Percentiles rank a stretch among this genome's conserved stretches.
These are phyloP conservation scores for Sclerotinia glacialis DNA, from an alignment of 2,329 filamentous ascomycete genomes.

Conservation along the genomic window DNA sequence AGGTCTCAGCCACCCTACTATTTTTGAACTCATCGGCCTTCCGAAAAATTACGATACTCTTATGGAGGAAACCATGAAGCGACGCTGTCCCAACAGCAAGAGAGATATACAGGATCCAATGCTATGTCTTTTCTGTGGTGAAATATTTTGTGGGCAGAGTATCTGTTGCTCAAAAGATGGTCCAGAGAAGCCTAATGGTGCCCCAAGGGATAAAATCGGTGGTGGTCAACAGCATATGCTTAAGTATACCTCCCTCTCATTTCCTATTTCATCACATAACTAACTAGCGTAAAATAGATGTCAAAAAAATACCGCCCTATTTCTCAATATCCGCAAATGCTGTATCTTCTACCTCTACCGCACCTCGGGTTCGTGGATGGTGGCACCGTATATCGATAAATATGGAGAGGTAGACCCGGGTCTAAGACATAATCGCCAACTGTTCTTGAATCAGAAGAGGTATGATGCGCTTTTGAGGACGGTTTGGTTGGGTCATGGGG, in stretches of 20 bases:
- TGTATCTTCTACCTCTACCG: slow-evolving; percentile 84
- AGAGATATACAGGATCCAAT: slow-evolving; percentile 89
- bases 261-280: slow-evolving; percentile 14
- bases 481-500: slow-evolving; percentile 80
- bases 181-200: slow-evolving; percentile 38
- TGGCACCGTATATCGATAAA: slow-evolving; percentile 90
- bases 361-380: slow-evolving; percentile 75
- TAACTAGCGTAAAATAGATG: slow-evolving; percentile 56
- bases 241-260: slow-evolving; percentile 42
- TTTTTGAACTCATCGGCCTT: slow-evolving; percentile 90
- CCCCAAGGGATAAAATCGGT: slow-evolving; percentile 55
- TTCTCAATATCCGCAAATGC: slow-evolving; percentile 96
- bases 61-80: slow-evolving; percentile 84
- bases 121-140: slow-evolving; percentile 91
- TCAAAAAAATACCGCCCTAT: slow-evolving; percentile 85
- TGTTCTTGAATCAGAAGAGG: slow-evolving; percentile 89
- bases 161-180: slow-evolving; percentile 76
- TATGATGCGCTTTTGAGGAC: slow-evolving; percentile 86
- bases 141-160: slow-evolving; percentile 94
- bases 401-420: slow-evolving; percentile 96
- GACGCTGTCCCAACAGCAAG: slow-evolving; percentile 82
- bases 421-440: slow-evolving; percentile 78
- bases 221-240: slow-evolving; percentile 88
- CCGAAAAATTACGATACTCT: slow-evolving; percentile 89
- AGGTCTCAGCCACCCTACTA: slow-evolving; percentile 73